These are phyloP conservation scores for Brettanomyces bruxellensis DNA, from an alignment of 805 yeast genomes.

Conservation along the genomic window DNA sequence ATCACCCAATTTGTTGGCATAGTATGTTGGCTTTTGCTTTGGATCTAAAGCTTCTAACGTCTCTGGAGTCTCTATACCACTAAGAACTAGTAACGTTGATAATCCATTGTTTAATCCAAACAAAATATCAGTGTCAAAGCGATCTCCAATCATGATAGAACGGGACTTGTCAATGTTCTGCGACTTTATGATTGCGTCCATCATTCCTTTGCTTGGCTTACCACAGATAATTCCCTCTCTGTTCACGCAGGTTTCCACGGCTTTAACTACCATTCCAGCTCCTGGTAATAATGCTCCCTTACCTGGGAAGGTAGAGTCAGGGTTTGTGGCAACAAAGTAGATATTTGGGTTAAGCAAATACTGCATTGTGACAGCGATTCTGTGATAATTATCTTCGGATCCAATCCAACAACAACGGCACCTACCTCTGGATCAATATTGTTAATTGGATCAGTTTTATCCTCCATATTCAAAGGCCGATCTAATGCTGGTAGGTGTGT, in stretches of 20 bases:
- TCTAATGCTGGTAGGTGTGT: slow-evolving; percentile 18
- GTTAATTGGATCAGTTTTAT: slow-evolving; percentile 44
- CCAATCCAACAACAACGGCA: slow-evolving; percentile 86
- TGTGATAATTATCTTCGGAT: slow-evolving; percentile 65
- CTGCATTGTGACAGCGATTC: slow-evolving; percentile 72
- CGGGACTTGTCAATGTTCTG: slow-evolving; percentile 44
- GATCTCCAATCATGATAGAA: slow-evolving; percentile 91
- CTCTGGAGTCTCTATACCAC: slow-evolving; percentile 82
- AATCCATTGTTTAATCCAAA: slow-evolving; percentile 86
- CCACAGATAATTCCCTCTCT: slow-evolving; percentile 83
- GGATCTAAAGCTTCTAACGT: slow-evolving; percentile 36
- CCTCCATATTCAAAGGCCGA: slow-evolving; percentile 45
- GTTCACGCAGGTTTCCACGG: slow-evolving; percentile 67
- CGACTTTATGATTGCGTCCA: slow-evolving; percentile 75
- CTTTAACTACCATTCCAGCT: slow-evolving; percentile 85
- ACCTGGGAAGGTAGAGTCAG: slow-evolving; percentile 90
- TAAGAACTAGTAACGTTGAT: slow-evolving; percentile 77
- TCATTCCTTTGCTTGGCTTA: slow-evolving; percentile 83
- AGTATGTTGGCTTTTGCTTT: slow-evolving; percentile 51
- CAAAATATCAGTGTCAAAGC: slow-evolving; percentile 89
- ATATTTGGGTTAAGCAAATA: slow-evolving; percentile 60
- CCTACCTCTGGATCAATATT: slow-evolving; percentile 69
- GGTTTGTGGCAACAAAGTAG: slow-evolving; percentile 84
- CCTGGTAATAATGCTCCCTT: slow-evolving; percentile 85
- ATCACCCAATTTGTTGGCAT: slow-evolving; percentile 69